These are phyloP conservation scores for Termitomyces eurrhizus DNA, from an alignment of 768 basidiomycete species.

Conservation along the genomic window DNA sequence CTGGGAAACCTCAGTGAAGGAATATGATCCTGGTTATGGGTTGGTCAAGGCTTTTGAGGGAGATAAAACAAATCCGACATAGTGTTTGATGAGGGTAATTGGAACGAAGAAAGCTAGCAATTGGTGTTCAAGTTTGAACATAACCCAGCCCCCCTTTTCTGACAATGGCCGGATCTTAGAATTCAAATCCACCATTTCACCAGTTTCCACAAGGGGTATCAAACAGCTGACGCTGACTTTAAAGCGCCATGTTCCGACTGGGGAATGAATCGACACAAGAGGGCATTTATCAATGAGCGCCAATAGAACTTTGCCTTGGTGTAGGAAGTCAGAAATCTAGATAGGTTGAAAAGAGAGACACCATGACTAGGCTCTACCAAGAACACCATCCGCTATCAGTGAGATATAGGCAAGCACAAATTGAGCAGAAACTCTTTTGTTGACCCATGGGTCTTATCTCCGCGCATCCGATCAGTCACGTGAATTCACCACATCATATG, in stretches of 20 bases:
- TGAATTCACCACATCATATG: no score
- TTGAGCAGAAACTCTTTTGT: neutral
- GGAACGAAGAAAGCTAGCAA: constrained; percentile 15
- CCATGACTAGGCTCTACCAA: constrained; percentile 40
- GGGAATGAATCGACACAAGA: constrained; percentile 2
- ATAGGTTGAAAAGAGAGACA: constrained; percentile 35
- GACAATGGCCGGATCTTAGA: constrained; percentile 39
- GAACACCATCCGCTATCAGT: neutral
- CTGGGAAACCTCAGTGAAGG: constrained; percentile 55
- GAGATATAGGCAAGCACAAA: neutral
- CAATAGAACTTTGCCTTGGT: constrained; percentile 35
- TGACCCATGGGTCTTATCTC: no score
- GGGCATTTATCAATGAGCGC: neutral
- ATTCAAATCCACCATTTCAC: constrained; percentile 38
- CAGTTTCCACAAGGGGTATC: constrained; percentile 34
- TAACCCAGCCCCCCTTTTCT: neutral
- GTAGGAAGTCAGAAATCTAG: constrained; percentile 46
- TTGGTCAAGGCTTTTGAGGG: constrained; percentile 8
- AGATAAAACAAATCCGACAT: constrained; percentile 26
- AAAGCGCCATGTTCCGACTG: constrained; percentile 49
- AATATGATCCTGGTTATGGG: constrained; percentile 41
- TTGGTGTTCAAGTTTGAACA: no score
- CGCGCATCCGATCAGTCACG: no score
- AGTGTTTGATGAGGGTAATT: constrained; percentile 42
- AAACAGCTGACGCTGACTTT: constrained; percentile 36